Base-by-base conservation (phyloP, 225 moss, liverwort and hornwort species). In the Lunularia cruciata region DNA sequence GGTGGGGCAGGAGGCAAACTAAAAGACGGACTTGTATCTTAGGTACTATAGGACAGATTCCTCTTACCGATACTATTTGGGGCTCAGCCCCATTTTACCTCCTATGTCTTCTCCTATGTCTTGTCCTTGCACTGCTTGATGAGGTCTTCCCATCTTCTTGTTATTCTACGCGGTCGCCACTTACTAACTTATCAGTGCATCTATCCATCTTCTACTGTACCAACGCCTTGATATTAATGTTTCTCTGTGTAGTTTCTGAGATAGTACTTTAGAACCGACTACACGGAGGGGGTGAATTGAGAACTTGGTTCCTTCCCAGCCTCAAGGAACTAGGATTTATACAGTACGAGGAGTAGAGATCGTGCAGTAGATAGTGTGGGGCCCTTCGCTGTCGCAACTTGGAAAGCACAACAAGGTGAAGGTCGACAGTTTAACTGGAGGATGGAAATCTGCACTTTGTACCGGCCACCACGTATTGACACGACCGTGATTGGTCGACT, bases 401-500 rank as follows among this genome's bases (percentile, higher is more conserved):
- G 1, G 3, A 36, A 59, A n/a, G n/a, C 15, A 37, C 0, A 33
- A 18, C 6, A 58, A 3, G 6, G 8, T 23, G 3, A 52, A 52
- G 19, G 26, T 1, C 26, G 2, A 3, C 4, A 54, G 7, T 52
- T 54, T 8, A 28, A 54, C 54, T 25, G 23, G n/a, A 34, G 59
- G 35, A 37, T 20, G 36, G 59, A 59, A 59, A 59, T 34, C 18
- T 59, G 22, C 37, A 36, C 23, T 54, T 54, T 28, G 54, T 54
- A 8, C 26, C 26, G 28, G 15, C 27, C 7, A 22, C 61, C 61
- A 61, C 61, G 5, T 3, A 37, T 61, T 61, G 10, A 22, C 2
- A 23, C 22, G 61, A 61, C 40, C 1, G 23, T 37, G 3, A 61
- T 61, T 39, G 61, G 61, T 12, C 25, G 61, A 5, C 61, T 22